Evolutionary conservation across 345 rosid genomes (phyloP), one percentile per base, ranked within the genome.

Genomic region (Gynandropsis gynandra): DNA sequence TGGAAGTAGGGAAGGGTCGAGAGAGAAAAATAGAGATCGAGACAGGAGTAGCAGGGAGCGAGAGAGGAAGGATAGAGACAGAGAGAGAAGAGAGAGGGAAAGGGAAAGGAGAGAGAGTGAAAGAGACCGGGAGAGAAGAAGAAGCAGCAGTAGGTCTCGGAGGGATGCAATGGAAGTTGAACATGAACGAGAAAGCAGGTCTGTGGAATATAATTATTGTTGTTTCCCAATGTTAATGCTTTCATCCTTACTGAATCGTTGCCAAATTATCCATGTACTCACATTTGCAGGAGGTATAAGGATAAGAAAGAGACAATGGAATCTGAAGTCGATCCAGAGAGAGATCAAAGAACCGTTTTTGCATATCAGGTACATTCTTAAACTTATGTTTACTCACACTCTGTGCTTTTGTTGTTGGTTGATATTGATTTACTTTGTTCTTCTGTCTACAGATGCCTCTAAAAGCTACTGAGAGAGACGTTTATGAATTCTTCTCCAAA

Each of bases 281-380:
- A 17, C 37, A 15, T 37, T 50, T 63, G 48, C 74, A 89, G 95
- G 77, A 81, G 80, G 69, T 75, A 54, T 48, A 89, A 66, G 74
- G 95, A 89, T 12, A 85, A 89, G 81, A 85, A 81, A 66, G 95
- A 88, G 47, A 64, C 55, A 1, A 64, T 64, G 52, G 95, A 86
- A 68, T 84, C 89, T 57, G 97, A 85, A 72, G 83, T 80, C 36
- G 97, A 89, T 72, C 97, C 97, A 1, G 97, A 89, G 74, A 85
- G 97, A 69, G 97, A 89, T 67, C 97, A 85, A 66, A 76, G 93
- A 74, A 85, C 97, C 9, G 97, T 89, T 67, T 89, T 89, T 74
- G 97, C 93, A 12, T 89, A 89, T 61, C 97, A 85, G 95, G 97
- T 85, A 47, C 15, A 36, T 60, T 35, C 5, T 55, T 16, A 16